Evolutionary conservation across 1,284 basidiomycete genomes (phyloP).

Genomic region (Melampsora larici-populina): DNA sequence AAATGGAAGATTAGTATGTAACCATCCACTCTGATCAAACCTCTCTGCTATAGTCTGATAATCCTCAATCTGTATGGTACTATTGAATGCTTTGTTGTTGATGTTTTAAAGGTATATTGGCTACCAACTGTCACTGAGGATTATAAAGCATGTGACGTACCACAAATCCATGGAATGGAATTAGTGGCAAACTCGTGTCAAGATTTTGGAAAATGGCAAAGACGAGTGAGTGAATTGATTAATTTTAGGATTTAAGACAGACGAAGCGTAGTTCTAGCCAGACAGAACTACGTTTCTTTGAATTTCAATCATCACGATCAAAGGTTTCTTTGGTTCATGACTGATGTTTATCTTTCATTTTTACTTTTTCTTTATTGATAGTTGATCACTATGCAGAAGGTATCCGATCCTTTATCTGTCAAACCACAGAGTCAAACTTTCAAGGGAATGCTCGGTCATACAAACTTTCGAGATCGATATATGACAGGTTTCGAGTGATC

Average conservation of each 20-base stretch:
- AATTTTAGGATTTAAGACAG: too few relatives aligned
- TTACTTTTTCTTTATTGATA: conserved; percentile 52
- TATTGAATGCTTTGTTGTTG: background rate
- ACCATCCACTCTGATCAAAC: background rate
- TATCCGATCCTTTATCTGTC: conserved; percentile 56
- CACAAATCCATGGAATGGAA: conserved; percentile 74
- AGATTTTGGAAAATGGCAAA: conserved; percentile 91
- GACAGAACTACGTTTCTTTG: background rate
- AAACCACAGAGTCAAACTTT: background rate
- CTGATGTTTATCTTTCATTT: conserved; percentile 32
- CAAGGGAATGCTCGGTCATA: conserved; percentile 11
- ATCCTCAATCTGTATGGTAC: background rate
- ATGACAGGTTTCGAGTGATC: conserved; percentile 21
- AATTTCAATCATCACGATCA: background rate
- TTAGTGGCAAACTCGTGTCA: conserved; percentile 84
- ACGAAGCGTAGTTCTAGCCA: background rate
- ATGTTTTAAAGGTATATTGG: conserved; percentile 48
- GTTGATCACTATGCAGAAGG: conserved; percentile 85
- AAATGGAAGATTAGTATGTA: conserved; percentile 72
- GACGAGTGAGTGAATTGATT: conserved; percentile 65
- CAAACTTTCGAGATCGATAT: conserved; percentile 28
- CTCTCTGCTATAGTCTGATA: background rate
- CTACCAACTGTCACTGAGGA: conserved; percentile 86
- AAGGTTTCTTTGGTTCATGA: background rate
- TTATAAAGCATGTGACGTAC: conserved; percentile 79